Evolutionary conservation across 176 grass and related monocot species (phyloP), one percentile per base, ranked within the genome.

Genomic region (Otatea glauca): DNA sequence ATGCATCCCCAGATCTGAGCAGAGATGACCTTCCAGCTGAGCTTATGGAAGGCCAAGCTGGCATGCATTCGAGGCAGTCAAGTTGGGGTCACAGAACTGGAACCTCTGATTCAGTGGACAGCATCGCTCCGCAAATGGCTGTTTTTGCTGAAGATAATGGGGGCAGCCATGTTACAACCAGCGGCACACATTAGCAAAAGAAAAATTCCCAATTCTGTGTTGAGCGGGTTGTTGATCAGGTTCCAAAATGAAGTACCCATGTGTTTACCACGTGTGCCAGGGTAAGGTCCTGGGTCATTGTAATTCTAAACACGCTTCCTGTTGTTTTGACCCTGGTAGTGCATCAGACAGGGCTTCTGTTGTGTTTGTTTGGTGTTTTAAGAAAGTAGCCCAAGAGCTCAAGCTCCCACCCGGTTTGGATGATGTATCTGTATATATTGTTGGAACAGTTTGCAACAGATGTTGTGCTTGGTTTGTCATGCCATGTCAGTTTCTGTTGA

Each of bases 1-100:
- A 94, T 79, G 80, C 76, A 64, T 93, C 90, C 37, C 90, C 86
- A 83, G 87, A 94, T 85, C 64, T 92, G 65, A 93, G 74, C 75
- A 85, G 89, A 54, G 92, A 92, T 65, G 82, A 41, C 41, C 60
- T 91, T 75, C 71, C 88, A 11, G 58, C 21, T 11, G 95, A 90
- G 67, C 41, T 76, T 61, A 55, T 82, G 20, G 87, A 91, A 64
- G 88, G 85, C 3, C 70, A 53, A 49, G 32, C 68, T 21, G 79
- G 81, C 32, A 84, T 86, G 62, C 83, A 94, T 62, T 88, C 87
- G 2, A 86, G 83, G 83, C 70, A 66, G 23, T 88, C 85, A 49
- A 95, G 95, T 66, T 87, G 87, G 89, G 87, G 68, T 44, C 61
- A 68, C 11, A 78, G 80, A 83, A 68, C 45, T 66, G 73, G 38